Conservation (phyloP, 1,139 yeast genomes). For the Geotrichum bryndzae region DNA sequence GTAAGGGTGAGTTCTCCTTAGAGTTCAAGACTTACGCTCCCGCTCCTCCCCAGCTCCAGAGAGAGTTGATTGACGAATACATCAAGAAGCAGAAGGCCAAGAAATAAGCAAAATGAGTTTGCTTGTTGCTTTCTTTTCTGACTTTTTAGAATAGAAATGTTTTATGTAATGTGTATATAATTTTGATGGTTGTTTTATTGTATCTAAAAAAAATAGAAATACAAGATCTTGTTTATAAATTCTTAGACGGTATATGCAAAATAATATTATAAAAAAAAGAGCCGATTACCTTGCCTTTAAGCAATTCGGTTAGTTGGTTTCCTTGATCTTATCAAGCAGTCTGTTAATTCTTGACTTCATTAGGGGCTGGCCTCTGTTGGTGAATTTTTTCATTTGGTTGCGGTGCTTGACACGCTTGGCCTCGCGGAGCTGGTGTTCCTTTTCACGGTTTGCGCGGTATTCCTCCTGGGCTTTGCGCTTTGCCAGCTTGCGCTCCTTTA, state of each 20-base stretch:
- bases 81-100: conserved; percentile 46
- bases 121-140: background rate
- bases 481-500: conserved; percentile 33
- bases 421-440: conserved; percentile 21
- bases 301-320: background rate
- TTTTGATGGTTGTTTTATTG: background rate
- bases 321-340: conserved; percentile 68
- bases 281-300: background rate
- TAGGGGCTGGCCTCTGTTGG: conserved; percentile 75
- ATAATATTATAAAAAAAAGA: background rate
- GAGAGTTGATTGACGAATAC: conserved; percentile 79
- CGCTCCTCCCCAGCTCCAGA: conserved; percentile 85
- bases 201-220: background rate
- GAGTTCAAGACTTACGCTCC: conserved; percentile 93
- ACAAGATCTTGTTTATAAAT: background rate
- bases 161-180: background rate
- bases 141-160: background rate
- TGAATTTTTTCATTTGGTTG: conserved; percentile 48
- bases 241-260: background rate
- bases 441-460: conserved; percentile 18
- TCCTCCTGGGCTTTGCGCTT: conserved; percentile 20
- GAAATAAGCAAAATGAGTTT: conserved; percentile 9
- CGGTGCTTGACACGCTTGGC: conserved; percentile 44
- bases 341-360: conserved; percentile 87
- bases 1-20: conserved; percentile 95